Evolutionary conservation across 2,329 filamentous ascomycete species (phyloP), one percentile per base, ranked within the genome.

Genomic region (Exophiala oligosperma): DNA sequence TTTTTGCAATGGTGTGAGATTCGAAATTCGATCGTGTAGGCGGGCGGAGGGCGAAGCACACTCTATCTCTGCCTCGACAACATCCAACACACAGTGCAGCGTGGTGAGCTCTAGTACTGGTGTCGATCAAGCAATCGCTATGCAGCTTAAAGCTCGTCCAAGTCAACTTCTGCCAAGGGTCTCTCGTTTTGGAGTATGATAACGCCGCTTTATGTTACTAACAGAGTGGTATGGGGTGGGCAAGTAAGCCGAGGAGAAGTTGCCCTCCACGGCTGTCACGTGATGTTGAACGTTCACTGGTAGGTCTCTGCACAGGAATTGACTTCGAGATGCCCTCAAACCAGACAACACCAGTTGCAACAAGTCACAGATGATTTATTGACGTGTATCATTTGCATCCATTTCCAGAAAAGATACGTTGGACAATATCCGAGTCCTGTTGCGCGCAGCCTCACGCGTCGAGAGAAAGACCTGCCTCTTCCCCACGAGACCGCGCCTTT

Each of bases 361-460:
- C 28, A 32, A 41, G 24, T 44, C 38, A 41, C 46, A 53, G 43
- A 52, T 41, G 43, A 47, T 17, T 38, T 52, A 29, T 59, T 43
- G 44, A 63, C 61, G 61, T 59, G 61, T 63, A 61, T 46, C 38
- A 21, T 23, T 32, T 49, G 26, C 28, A 11, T 47, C 29, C 35
- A 57, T 32, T 17, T 21, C 29, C 29, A 41, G 12, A 47, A 43
- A 24, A 23, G 21, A 26, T 17, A 35, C 43, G 40, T 38, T 11
- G 17, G 43, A 21, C 32, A 23, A n/a, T 12, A 12, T 49, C 28
- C n/a, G 23, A 49, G 47, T 41, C 49, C n/a, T 57, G 52, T 57
- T 50, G 58, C 37, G 44, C 43, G 14, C n/a, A 35, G 28, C 48
- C 37, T 58, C 26, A 63, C 61, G 61, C 61, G 61, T 63, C 56